Evolutionary conservation across 2,329 filamentous ascomycete genomes (phyloP).

Genomic region (Diplodia scrobiculata): DNA sequence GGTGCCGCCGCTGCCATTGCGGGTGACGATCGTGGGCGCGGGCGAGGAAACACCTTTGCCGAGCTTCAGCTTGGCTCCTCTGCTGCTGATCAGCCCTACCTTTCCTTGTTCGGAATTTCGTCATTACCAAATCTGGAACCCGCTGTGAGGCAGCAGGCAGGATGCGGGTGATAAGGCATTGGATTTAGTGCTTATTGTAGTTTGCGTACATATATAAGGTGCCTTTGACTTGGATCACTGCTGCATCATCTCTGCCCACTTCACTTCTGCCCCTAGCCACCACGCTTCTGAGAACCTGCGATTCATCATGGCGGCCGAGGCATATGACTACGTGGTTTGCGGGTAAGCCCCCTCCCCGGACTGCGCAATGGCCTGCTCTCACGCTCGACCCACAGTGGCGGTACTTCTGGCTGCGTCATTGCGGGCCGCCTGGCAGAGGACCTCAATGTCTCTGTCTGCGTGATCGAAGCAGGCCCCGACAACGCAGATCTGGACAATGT

Average conservation of each 20-base stretch:
- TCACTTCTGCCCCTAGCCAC: neutral
- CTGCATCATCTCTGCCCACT: no score
- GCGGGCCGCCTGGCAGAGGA: conserved; percentile 54
- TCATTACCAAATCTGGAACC: neutral
- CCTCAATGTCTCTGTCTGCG: conserved; percentile 45
- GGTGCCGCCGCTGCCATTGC: neutral
- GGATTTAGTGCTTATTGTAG: conserved; percentile 12
- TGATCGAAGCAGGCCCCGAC: conserved; percentile 54
- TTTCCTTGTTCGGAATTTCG: neutral
- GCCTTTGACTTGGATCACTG: neutral
- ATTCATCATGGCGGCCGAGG: conserved; percentile 7
- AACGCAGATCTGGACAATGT: conserved; percentile 52
- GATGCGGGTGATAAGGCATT: neutral
- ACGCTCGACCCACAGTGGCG: conserved; percentile 43
- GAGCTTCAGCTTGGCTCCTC: neutral
- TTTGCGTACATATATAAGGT: neutral
- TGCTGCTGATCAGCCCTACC: neutral
- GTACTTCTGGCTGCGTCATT: conserved; percentile 54
- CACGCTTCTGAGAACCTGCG: neutral
- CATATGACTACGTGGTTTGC: conserved; percentile 30
- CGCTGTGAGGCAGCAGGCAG: neutral
- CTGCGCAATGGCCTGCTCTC: conserved; percentile 10
- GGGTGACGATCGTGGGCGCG: neutral
- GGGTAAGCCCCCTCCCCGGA: conserved; percentile 23
- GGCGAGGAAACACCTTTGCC: neutral